A percentile compares a stretch with the other conserved stretches of the same genome.
phyloP scores from a whole-genome alignment of 2,329 filamentous ascomycete species.

The Hypoxylon sp. region DNA sequence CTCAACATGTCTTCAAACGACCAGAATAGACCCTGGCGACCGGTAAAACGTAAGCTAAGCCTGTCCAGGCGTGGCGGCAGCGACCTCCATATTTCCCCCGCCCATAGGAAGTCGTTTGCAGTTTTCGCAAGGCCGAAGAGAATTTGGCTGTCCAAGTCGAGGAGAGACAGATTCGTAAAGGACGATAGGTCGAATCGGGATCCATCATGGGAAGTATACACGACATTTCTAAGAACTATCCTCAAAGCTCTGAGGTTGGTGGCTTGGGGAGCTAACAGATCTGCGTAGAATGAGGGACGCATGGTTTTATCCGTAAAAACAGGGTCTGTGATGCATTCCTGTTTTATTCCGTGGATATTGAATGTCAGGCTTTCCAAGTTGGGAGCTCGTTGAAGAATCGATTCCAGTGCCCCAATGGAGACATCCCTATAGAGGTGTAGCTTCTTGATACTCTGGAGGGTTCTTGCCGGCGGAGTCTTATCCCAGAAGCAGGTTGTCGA shows the following conservation, averaged over 20 bases:
- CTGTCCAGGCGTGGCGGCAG: constrained; percentile 22
- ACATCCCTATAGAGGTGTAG: constrained; percentile 8
- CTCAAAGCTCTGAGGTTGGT: constrained; percentile 1
- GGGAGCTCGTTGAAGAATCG: constrained; percentile 11
- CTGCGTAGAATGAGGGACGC: constrained; percentile 12
- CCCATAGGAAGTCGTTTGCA: background rate
- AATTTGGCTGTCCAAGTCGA: constrained; percentile 7
- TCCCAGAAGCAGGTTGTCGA: background rate
- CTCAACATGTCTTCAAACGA: constrained; percentile 4
- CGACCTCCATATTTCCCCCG: background rate
- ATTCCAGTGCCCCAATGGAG: constrained; percentile 6
- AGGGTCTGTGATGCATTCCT: no score
- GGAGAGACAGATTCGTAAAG: constrained; percentile 13
- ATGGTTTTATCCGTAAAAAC: background rate
- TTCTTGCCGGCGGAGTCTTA: background rate
- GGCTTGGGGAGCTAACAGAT: constrained; percentile 10
- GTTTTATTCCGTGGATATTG: background rate
- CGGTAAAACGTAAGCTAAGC: constrained; percentile 11
- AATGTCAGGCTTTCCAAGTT: constrained; percentile 15
- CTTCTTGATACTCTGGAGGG: background rate
- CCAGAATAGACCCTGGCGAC: constrained; percentile 23
- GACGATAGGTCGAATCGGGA: constrained; percentile 26
- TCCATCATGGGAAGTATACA: constrained; percentile 12
- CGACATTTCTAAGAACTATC: background rate
- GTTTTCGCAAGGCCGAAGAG: constrained; percentile 8